Evolutionary conservation across 768 basidiomycete genomes (phyloP), one percentile per base, ranked within the genome.

Genomic region (Naematelia encephala): DNA sequence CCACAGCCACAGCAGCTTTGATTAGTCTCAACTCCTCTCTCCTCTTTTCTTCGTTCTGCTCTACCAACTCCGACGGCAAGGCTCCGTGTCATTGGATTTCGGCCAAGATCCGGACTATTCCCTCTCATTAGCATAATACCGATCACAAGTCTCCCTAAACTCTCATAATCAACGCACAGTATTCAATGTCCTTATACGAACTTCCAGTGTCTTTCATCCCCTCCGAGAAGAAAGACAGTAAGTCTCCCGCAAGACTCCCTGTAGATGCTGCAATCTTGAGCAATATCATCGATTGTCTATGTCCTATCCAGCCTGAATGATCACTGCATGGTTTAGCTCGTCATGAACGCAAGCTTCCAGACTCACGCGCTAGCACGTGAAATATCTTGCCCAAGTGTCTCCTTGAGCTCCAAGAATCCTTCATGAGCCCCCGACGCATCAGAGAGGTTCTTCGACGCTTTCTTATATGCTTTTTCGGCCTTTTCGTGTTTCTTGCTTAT

Each of bases 391-490:
- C 34, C 43, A 26, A 67, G 28, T 4, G 54, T 56, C 34, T 59
- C 42, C 28, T 60, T 59, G 22, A 63, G 52, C 13, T 29, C 39
- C 34, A 49, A 42, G 10, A 67, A 43, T 23, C 59, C 61, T 1
- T 54, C 52, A 30, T 63, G 62, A 8, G 62, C 59, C 22, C 34
- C 44, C n/a, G 65, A 56, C 19, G 62, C 46, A 14, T 60, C 65
- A 10, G 51, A 26, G 26, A 60, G 34, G 12, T 28, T 34, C 43
- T 63, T 62, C 8, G 65, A 56, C 4, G 59, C 61, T 49, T 67
- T 67, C 19, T 52, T 16, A 49, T 62, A 67, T 10, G 65, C 65
- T 48, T 67, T 67, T 39, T 63, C 50, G 21, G 61, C 57, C 39
- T 60, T 56, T 5, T 57, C 58, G 21, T 63, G 62, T 43, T 51